Evolutionary conservation across 2,329 filamentous ascomycete genomes (phyloP), one percentile per base, ranked within the genome.

Genomic region (Fusarium sp.): DNA sequence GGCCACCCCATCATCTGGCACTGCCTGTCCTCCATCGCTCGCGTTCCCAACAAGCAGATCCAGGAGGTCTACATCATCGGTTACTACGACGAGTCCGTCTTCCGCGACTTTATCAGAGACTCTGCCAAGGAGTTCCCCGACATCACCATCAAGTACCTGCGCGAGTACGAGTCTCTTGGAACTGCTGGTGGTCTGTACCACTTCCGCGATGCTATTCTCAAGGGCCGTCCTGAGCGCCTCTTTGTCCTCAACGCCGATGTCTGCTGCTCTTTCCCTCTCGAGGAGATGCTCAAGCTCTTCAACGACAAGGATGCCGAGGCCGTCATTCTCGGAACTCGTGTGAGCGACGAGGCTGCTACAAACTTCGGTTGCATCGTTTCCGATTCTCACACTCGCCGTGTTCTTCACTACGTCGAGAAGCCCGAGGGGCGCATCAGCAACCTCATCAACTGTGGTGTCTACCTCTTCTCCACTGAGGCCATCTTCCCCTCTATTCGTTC

Each of bases 321-420:
- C 32, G 92, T 98, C 73, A 98, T 99, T 79, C 86, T 99, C 70
- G 96, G 96, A 56, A 99, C 96, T 42, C 88, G 94, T 58, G 93
- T 98, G 62, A 90, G 90, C 78, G 93, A 97, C 77, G 95, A 98
- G 60, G 92, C 94, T 21, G 95, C 96, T 32, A 92, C 89, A 76
- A 98, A 98, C 86, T 99, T 98, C 79, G 96, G 96, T 69, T 99
- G 96, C 87, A 97, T 98, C 77, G 96, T 98, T 60, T 96, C 93
- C 59, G 96, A 99, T 81, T 85, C 92, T 45, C 93, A 98, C 83
- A 97, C 93, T 71, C 94, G 95, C 80, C 93, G 95, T 72, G 96
- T 99, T 47, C 90, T 98, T 65, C 96, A 99, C 85, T 98, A 99
- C 83, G 96, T 99, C 80, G 96, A 98, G 88, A 98, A 98, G 86